Evolutionary conservation across 2,329 filamentous ascomycete genomes (phyloP).

Genomic region (Didymella pomorum): DNA sequence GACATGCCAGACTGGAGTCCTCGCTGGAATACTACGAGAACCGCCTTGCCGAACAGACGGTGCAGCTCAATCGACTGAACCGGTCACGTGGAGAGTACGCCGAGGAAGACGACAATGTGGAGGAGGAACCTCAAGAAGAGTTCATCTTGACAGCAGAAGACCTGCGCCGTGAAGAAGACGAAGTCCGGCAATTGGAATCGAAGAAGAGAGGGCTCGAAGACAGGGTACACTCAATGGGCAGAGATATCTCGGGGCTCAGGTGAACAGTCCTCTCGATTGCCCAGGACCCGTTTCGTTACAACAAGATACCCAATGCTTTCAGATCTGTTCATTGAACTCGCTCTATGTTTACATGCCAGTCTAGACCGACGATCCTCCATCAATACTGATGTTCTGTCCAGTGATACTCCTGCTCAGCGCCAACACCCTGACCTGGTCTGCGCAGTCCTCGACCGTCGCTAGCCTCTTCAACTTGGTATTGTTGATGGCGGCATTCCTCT

Average conservation of each 20-base stretch:
- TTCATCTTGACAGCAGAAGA: slow-evolving; percentile 71
- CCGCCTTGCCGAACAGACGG: slow-evolving; percentile 77
- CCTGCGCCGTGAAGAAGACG: slow-evolving; percentile 72
- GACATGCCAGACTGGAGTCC: slow-evolving; percentile 73
- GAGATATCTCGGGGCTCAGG: slow-evolving; percentile 69
- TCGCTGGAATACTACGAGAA: slow-evolving; percentile 84
- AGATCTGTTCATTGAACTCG: not conserved
- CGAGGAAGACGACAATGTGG: slow-evolving; percentile 60
- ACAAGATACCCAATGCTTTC: slow-evolving; percentile 14
- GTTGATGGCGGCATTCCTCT: slow-evolving; percentile 53
- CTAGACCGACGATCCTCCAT: slow-evolving; percentile 47
- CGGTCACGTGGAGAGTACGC: slow-evolving; percentile 64
- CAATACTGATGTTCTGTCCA: slow-evolving; percentile 50
- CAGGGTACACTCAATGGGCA: slow-evolving; percentile 72
- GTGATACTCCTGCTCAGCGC: slow-evolving; percentile 48
- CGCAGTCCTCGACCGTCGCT: slow-evolving; percentile 61
- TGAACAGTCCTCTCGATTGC: not conserved
- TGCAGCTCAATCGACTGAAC: slow-evolving; percentile 77
- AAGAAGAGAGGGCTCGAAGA: slow-evolving; percentile 70
- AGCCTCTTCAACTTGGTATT: slow-evolving; percentile 60
- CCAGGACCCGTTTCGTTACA: slow-evolving; percentile 51
- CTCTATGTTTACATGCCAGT: not conserved
- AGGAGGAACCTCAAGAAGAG: slow-evolving; percentile 53
- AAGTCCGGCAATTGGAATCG: slow-evolving; percentile 68
- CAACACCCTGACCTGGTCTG: slow-evolving; percentile 47